Evolutionary conservation across 2,329 filamentous ascomycete genomes (phyloP).

Genomic region (Endoconidiophora polonica): DNA sequence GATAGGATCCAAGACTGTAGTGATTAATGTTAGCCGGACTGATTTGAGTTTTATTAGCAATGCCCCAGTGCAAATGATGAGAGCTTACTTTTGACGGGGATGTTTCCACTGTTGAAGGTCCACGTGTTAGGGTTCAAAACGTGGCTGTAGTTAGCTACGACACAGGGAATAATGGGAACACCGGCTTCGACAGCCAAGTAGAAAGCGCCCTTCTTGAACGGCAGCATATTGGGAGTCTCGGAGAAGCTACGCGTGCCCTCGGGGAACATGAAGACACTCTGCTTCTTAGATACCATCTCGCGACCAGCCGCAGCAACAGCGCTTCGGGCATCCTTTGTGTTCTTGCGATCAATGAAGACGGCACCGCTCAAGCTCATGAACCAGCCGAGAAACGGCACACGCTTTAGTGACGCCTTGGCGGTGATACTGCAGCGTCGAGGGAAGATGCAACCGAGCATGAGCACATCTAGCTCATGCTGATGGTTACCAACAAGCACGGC

Average conservation of each 20-base stretch:
- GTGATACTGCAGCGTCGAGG: constrained; percentile 85
- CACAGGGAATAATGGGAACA: constrained; percentile 79
- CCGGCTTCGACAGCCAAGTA: constrained; percentile 88
- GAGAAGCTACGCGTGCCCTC: constrained; percentile 89
- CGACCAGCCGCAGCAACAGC: constrained; percentile 71
- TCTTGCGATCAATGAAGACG: constrained; percentile 89
- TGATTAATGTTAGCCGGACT: constrained; percentile 6
- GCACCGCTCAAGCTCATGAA: constrained; percentile 80
- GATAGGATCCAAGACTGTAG: constrained; percentile 61
- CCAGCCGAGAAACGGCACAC: constrained; percentile 76
- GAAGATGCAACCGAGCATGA: constrained; percentile 79
- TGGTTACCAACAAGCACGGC: constrained; percentile 91
- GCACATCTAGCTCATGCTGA: constrained; percentile 87
- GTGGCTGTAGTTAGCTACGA: constrained; percentile 65
- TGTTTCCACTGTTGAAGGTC: constrained; percentile 49
- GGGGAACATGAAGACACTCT: constrained; percentile 74
- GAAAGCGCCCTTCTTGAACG: constrained; percentile 99
- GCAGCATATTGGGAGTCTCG: constrained; percentile 61
- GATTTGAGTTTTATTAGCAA: neutral
- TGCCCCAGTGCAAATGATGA: neutral
- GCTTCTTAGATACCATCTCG: constrained; percentile 55
- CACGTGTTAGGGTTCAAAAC: constrained; percentile 47
- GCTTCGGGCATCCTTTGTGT: constrained; percentile 62
- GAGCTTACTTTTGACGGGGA: constrained; percentile 56
- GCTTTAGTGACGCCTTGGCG: constrained; percentile 71